Evolutionary conservation across 2,329 filamentous ascomycete species (phyloP).

Genomic region (Colletotrichum sp.): DNA sequence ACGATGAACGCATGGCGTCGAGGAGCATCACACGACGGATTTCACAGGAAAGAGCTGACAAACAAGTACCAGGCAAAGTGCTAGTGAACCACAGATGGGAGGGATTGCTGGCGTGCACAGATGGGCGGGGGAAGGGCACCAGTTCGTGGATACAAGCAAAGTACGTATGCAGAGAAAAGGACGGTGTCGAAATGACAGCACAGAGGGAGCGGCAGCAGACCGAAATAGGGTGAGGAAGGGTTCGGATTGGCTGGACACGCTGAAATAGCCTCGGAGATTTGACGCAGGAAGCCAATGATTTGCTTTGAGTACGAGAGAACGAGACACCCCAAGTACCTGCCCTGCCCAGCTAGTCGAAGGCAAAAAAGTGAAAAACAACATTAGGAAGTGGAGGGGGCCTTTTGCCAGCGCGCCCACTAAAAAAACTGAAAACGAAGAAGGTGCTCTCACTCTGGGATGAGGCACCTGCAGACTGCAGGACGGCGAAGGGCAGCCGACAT

Average conservation of each 20-base stretch:
- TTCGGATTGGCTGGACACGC: background rate
- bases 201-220: background rate
- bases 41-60: background rate
- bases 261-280: constrained; percentile 11
- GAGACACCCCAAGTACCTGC: background rate
- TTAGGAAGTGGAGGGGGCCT: background rate
- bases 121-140: background rate
- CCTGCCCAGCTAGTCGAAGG: background rate
- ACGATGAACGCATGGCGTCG: background rate
- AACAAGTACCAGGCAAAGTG: background rate
- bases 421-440: background rate
- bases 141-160: background rate
- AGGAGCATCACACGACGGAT: background rate
- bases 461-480: background rate
- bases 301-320: background rate
- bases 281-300: constrained; percentile 13
- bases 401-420: background rate
- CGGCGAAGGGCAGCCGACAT: background rate
- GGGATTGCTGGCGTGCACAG: background rate
- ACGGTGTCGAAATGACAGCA: background rate
- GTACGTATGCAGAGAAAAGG: background rate
- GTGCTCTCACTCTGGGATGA: background rate
- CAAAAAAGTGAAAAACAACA: background rate
- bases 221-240: background rate
- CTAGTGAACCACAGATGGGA: background rate